phyloP scores from a whole-genome alignment of 176 grass and related monocot genomes.

The Microstegium vimineum region DNA sequence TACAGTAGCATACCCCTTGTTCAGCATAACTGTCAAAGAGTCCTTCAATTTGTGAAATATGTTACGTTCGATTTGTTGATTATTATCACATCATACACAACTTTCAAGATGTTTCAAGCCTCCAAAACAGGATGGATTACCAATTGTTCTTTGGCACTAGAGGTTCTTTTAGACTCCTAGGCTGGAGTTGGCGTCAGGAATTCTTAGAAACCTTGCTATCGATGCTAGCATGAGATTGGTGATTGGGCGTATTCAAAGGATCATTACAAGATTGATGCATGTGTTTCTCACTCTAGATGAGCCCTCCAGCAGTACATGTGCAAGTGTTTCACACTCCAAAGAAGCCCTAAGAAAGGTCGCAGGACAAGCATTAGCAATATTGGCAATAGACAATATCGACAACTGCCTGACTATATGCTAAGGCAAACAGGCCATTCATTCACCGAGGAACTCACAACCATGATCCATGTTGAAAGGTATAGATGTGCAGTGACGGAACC shows the following conservation, averaged over 20 bases:
- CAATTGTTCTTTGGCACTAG: too few relatives aligned
- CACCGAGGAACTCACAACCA: background rate
- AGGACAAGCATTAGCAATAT: conserved; percentile 9
- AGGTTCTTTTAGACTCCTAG: too few relatives aligned
- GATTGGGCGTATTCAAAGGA: background rate
- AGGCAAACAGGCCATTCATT: background rate
- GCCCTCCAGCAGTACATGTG: too few relatives aligned
- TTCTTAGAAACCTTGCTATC: background rate
- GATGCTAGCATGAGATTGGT: background rate
- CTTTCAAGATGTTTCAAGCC: background rate
- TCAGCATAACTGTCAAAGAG: too few relatives aligned
- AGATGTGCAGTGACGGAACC: too few relatives aligned
- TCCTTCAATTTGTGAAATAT: too few relatives aligned
- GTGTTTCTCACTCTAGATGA: background rate
- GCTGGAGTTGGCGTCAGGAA: background rate
- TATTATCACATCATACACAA: too few relatives aligned
- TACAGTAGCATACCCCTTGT: too few relatives aligned
- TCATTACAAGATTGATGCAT: background rate
- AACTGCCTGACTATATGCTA: conserved; percentile 22
- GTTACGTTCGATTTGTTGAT: too few relatives aligned
- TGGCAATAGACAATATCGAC: background rate
- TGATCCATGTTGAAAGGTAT: background rate
- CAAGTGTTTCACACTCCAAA: too few relatives aligned
- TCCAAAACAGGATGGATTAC: too few relatives aligned
- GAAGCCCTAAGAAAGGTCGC: background rate